Evolutionary conservation across 768 basidiomycete genomes (phyloP).

Genomic region (Phylloporus arenicola): DNA sequence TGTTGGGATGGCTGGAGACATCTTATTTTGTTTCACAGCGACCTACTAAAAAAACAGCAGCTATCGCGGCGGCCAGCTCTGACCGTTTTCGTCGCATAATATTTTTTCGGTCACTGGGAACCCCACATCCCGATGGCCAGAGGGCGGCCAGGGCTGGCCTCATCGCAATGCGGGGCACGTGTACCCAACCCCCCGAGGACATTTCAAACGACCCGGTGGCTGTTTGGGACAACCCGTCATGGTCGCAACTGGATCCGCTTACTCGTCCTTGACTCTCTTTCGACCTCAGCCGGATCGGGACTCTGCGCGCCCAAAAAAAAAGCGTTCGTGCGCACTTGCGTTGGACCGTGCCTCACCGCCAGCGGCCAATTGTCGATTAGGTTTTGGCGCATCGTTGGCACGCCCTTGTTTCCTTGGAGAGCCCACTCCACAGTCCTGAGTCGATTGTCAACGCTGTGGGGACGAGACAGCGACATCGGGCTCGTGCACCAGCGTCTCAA

Average conservation of each 20-base stretch:
- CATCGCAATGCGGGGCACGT: background rate
- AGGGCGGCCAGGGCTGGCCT: background rate
- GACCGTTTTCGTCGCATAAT: background rate
- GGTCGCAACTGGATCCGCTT: background rate
- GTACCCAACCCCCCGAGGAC: background rate
- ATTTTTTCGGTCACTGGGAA: background rate
- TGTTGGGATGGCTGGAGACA: background rate
- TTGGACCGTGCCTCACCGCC: too few relatives aligned
- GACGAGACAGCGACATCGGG: background rate
- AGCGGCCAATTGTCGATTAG: background rate
- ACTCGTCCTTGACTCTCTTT: background rate
- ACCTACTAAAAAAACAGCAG: background rate
- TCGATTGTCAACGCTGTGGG: background rate
- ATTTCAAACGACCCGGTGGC: background rate
- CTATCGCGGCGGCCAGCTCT: background rate
- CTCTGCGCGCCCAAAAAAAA: background rate
- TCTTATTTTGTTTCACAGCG: background rate
- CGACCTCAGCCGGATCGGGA: background rate
- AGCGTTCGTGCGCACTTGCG: background rate
- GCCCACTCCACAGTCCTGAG: background rate
- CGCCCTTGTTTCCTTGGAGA: background rate
- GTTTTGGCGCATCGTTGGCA: background rate
- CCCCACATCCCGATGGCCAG: background rate
- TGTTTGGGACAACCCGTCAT: background rate
- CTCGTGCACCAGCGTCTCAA: background rate